These are phyloP conservation scores for Porodaedalea pini DNA, from an alignment of 1,284 basidiomycete genomes.

Conservation along the genomic window DNA sequence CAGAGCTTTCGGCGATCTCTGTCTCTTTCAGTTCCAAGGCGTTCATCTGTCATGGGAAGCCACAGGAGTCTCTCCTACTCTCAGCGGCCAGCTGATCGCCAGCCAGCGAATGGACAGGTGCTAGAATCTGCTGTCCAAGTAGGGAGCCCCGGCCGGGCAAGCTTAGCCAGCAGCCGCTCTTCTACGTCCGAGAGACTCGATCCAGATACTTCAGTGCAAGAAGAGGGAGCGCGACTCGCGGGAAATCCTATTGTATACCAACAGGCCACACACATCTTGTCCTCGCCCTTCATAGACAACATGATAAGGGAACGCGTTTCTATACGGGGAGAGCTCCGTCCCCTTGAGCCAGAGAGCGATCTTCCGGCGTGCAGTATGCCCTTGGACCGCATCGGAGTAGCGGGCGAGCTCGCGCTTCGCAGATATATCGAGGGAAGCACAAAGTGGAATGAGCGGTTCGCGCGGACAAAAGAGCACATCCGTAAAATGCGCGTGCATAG, in stretches of 20 bases:
- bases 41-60: neutral
- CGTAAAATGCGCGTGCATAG: slow-evolving; percentile 59
- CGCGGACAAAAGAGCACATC: slow-evolving; percentile 48
- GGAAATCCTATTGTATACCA: slow-evolving; percentile 63
- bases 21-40: neutral
- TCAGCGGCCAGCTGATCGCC: no score
- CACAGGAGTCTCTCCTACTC: neutral
- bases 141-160: no score
- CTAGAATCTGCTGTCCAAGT: no score
- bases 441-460: slow-evolving; percentile 62
- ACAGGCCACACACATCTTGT: neutral
- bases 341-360: slow-evolving; percentile 52
- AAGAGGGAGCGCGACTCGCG: slow-evolving; percentile 46
- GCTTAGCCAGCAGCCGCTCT: no score
- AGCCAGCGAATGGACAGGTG: no score
- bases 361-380: slow-evolving; percentile 51
- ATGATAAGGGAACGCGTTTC: slow-evolving; percentile 74
- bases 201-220: no score
- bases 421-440: slow-evolving; percentile 60
- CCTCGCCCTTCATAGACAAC: slow-evolving; percentile 32
- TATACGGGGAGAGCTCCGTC: slow-evolving; percentile 53
- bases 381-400: slow-evolving; percentile 60
- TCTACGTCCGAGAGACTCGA: no score
- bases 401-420: slow-evolving; percentile 60
- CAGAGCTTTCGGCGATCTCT: neutral